Evolutionary conservation across 176 grass and related monocot species (phyloP).

Genomic region (Oryza nivara): DNA sequence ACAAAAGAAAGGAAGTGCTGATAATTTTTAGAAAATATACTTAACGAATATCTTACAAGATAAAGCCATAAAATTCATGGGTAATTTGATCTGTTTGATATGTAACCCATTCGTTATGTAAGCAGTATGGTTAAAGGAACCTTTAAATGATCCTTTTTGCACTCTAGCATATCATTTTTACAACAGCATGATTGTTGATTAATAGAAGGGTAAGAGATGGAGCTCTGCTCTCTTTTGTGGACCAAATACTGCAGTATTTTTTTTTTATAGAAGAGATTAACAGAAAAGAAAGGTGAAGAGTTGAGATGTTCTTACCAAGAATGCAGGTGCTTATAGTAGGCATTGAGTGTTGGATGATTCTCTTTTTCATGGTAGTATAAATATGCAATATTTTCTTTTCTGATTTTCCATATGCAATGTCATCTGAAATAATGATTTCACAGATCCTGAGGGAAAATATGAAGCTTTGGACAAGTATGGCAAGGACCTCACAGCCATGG

Average conservation of each 20-base stretch:
- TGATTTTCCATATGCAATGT: not conserved
- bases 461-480: slow-evolving; percentile 98
- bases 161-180: not conserved
- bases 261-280: not conserved
- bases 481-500: slow-evolving; percentile 96
- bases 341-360: not conserved
- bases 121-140: not conserved
- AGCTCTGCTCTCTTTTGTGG: not conserved
- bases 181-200: not conserved
- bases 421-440: slow-evolving; percentile 14
- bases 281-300: not conserved
- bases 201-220: not conserved
- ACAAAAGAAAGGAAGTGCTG: not conserved
- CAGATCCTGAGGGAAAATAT: slow-evolving; percentile 95
- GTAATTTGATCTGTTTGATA: too few species aligned
- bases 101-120: not conserved
- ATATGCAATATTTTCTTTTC: not conserved
- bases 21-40: not conserved
- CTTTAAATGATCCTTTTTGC: not conserved
- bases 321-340: not conserved
- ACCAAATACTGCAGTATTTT: not conserved
- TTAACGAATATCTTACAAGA: not conserved
- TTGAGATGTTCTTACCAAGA: not conserved
- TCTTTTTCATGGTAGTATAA: not conserved
- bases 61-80: not conserved